Base-by-base conservation (phyloP, 192 early-diverging fungal species). In the Mortierella alpina region DNA sequence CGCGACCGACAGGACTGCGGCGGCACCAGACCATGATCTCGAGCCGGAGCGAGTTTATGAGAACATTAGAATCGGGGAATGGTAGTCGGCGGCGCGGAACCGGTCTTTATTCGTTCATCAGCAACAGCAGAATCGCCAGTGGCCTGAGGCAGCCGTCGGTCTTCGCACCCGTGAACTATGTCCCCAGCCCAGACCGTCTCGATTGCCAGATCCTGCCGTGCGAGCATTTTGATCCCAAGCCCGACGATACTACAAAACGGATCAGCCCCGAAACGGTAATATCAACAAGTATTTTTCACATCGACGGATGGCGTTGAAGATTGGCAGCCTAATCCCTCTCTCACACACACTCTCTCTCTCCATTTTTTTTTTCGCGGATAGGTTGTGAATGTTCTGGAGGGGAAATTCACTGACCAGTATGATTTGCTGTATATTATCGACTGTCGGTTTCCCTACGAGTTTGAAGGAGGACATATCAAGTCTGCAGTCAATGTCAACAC, bases 391-490 rank as follows among this genome's bases (percentile, higher is more conserved):
- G 85, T 96, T n/a, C 83, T 96, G 6, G 70, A 89, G 11, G 94
- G 95, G 46, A 65, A 85, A 53, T 93, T 84, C 84, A 73, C 66
- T 47, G 73, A 85, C 51, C 50, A 82, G 46, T 88, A 88, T 75
- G 91, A 94, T 66, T 84, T 91, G 42, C 83, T 85, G 68, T 84
- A 91, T 18, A 79, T 96, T 52, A 86, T 96, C 42, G 95, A 96
- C 79, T 95, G 93, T 70, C 91, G 95, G 14, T 96, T 93, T 71
- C 93, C 93, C 13, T 96, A 95, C 72, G 95, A 96, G 82, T 95
- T 90, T 73, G 85, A 91, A 62, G 95, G 94, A 49, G 95, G 95
- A 14, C 95, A 96, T 63, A 95, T 96, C 66, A 82, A 75, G 7
- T 83, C 85, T 0, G 95, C 95, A 0, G 83, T 84, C 45, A 96